Percentiles rank a stretch among this genome's conserved stretches.
Evolutionary conservation across 2,329 filamentous ascomycete genomes (phyloP).

Genomic region (Pseudonectria foliicola): DNA sequence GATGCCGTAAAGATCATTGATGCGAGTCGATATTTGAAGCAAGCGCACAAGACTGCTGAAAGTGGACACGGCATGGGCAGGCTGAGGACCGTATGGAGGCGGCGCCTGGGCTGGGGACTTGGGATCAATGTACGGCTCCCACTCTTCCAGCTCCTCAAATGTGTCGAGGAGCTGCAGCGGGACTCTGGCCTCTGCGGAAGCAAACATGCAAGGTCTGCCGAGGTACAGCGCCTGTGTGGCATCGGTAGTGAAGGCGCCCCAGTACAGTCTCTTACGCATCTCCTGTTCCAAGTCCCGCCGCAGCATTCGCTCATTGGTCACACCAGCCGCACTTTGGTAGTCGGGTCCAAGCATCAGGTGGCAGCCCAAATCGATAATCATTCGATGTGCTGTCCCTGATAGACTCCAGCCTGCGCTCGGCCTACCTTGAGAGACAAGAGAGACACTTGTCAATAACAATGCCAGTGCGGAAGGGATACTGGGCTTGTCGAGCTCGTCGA

Average conservation of each 20-base stretch:
- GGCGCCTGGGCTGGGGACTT: conserved; percentile 19
- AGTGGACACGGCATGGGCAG: conserved; percentile 21
- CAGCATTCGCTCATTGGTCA: conserved; percentile 20
- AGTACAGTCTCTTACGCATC: conserved; percentile 28
- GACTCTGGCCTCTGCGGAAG: conserved; percentile 25
- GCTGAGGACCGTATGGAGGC: conserved; percentile 20
- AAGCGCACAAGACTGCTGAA: conserved; percentile 22
- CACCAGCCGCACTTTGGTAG: conserved; percentile 18
- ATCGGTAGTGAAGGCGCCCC: conserved; percentile 28
- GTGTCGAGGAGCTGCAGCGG: conserved; percentile 25
- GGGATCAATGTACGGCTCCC: conserved; percentile 26
- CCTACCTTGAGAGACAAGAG: conserved; percentile 26
- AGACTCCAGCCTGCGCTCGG: conserved; percentile 29
- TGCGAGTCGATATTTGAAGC: conserved; percentile 23
- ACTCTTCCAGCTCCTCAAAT: conserved; percentile 28
- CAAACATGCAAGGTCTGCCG: conserved; percentile 26
- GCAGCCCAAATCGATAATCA: conserved; percentile 31
- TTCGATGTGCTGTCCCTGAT: conserved; percentile 31
- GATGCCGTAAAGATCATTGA: conserved; percentile 21
- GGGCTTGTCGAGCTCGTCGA: conserved; percentile 25
- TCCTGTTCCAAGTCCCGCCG: conserved; percentile 24
- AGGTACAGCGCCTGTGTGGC: conserved; percentile 27
- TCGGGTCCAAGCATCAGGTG: conserved; percentile 26
- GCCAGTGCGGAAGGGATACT: conserved; percentile 32
- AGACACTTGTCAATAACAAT: conserved; percentile 26